Evolutionary conservation across 176 grass and related monocot genomes (phyloP).

Genomic region (Guadua angustifolia): DNA sequence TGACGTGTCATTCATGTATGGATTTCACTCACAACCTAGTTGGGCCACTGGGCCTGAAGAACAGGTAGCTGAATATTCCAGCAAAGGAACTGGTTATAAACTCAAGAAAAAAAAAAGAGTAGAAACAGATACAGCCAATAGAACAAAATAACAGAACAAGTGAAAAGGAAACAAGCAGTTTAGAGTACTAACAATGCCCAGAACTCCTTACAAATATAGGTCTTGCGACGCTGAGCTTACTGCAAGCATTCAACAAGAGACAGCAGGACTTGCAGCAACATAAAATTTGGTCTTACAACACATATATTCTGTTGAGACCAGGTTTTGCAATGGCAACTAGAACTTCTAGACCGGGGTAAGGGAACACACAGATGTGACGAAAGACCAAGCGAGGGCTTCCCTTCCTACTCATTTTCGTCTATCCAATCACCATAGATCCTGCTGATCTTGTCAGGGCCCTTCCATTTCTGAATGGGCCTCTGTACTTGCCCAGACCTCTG

Average conservation of each 20-base stretch:
- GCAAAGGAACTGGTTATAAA: background rate
- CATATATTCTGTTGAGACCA: background rate
- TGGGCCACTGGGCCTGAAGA: background rate
- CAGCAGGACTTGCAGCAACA: conserved; percentile 14
- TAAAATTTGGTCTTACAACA: background rate
- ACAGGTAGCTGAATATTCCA: background rate
- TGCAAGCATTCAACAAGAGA: conserved; percentile 23
- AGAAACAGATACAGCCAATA: background rate
- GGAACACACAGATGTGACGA: background rate
- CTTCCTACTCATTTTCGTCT: conserved; percentile 75
- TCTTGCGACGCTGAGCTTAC: conserved; percentile 4
- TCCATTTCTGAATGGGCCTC: conserved; percentile 91
- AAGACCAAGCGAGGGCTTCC: background rate
- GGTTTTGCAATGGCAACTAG: conserved; percentile 43
- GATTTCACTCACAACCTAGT: background rate
- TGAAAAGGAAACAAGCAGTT: background rate
- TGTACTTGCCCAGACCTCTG: conserved; percentile 75
- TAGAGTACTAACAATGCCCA: background rate
- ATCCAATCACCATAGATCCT: conserved; percentile 96
- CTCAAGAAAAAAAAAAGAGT: background rate
- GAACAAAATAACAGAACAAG: background rate
- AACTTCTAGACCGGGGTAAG: conserved; percentile 26
- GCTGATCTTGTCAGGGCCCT: conserved; percentile 94
- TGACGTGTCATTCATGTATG: background rate
- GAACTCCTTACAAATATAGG: conserved; percentile 10